Evolutionary conservation across 163 green algal species (phyloP).

Genomic region (Scenedesmus sp.): DNA sequence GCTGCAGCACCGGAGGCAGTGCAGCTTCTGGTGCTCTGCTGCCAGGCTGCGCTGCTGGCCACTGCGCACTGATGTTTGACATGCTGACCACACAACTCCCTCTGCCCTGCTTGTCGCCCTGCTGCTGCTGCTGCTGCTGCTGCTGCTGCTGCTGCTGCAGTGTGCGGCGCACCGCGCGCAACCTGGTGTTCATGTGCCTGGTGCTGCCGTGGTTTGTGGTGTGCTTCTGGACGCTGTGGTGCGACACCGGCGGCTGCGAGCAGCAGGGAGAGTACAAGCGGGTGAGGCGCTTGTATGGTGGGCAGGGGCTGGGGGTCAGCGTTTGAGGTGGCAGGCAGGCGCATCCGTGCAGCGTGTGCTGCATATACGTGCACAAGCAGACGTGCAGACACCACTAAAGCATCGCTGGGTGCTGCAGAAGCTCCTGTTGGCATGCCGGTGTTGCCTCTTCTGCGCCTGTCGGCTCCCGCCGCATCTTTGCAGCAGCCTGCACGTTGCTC

Average conservation of each 20-base stretch:
- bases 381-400: not conserved
- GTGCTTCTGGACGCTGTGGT: constrained; percentile 38
- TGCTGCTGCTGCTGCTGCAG: not conserved
- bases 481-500: not conserved
- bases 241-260: not conserved
- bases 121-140: not conserved
- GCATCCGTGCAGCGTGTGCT: not conserved
- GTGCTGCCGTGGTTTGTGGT: constrained; percentile 47
- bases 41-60: not conserved
- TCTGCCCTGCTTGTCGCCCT: not conserved
- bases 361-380: not conserved
- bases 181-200: constrained; percentile 51
- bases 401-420: not conserved
- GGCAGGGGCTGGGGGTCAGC: no score
- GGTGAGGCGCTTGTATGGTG: constrained; percentile 5
- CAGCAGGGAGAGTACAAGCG: not conserved
- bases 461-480: not conserved
- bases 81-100: not conserved
- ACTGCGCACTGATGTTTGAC: not conserved
- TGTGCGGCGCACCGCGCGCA: constrained; percentile 34
- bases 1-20: no score
- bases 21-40: not conserved
- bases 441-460: no score
- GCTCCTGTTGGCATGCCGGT: not conserved
- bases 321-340: no score